Base-by-base conservation (phyloP, 805 yeast genomes). In the Candida stauntonica region DNA sequence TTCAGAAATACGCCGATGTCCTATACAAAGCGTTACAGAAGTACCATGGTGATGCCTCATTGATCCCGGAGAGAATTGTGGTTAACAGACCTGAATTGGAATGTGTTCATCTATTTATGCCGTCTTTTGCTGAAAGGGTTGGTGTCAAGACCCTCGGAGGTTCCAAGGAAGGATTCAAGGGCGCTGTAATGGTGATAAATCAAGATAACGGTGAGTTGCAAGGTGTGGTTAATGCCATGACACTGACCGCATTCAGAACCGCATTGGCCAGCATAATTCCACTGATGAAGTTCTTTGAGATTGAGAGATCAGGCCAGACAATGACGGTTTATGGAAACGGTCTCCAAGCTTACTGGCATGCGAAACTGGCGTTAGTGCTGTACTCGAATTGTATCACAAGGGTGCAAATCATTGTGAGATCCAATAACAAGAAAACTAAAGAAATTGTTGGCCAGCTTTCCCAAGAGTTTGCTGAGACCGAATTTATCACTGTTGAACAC, bases 181-280 rank as follows among this genome's bases (percentile, higher is more conserved):
- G 86, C 1, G 62, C 73, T 5, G 70, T 79, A 3, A 54, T 72
- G 19, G 63, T 79, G 9, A 46, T 79, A 18, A 73, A 77, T 46
- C 70, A 72, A 32, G 45, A 51, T 6, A 69, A 70, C 18, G 87
- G 86, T 3, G 62, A 61, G 20, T 54, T 77, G 7, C 34, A 57
- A 8, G 86, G 82, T 3, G 60, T 79, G 3, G 52, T 80, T 26
- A 78, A 77, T 48, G 86, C 82, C 3, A 64, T 65, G 36, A 67
- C 77, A 1, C 55, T 79, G 27, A 80, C 86, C 2, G 86, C 82
- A 1, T 77, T 79, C 45, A 66, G 86, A 52, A 80, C 87, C 3
- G 85, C 85, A 0, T 60, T 80, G 39, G 74, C 77, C 19, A 69
- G 77, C 19, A 63, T 72, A 6, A 52, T 77, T 15, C 74, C 75